Conservation (phyloP, 2,329 filamentous ascomycete species). For the Tolypocladium ophioglossoides region DNA sequence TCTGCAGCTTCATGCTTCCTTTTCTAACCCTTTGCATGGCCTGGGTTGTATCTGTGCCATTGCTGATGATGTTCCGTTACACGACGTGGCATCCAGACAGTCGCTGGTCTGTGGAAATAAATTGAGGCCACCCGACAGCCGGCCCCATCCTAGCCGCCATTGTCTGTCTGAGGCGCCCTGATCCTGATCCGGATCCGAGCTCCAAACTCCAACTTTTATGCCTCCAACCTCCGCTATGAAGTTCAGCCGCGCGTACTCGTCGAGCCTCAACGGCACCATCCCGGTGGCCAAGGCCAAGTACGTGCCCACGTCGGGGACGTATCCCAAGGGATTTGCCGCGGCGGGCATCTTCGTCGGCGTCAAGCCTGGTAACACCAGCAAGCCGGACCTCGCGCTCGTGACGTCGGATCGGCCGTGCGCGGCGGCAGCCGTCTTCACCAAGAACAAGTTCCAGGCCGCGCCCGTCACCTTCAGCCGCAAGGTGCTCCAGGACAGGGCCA, state of each 20-base stretch:
- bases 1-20: neutral
- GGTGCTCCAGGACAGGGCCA: slow-evolving; percentile 55
- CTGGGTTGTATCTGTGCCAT: neutral
- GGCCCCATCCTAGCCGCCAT: neutral
- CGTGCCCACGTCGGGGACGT: slow-evolving; percentile 72
- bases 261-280: slow-evolving; percentile 29
- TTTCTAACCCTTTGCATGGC: neutral
- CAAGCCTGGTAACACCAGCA: slow-evolving; percentile 83
- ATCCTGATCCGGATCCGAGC: neutral
- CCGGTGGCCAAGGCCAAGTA: slow-evolving; percentile 83
- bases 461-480: slow-evolving; percentile 78
- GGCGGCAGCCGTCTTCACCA: slow-evolving; percentile 89
- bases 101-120: neutral
- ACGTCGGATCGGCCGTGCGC: slow-evolving; percentile 78
- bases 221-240: slow-evolving; percentile 14
- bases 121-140: neutral
- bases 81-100: neutral
- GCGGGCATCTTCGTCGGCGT: slow-evolving; percentile 87
- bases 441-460: slow-evolving; percentile 95
- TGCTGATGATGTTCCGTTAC: neutral
- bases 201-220: neutral
- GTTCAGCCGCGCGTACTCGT: slow-evolving; percentile 23
- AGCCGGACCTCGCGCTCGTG: slow-evolving; percentile 83
- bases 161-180: neutral
- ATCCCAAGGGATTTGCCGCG: slow-evolving; percentile 81